phyloP scores from a whole-genome alignment of 2,329 filamentous ascomycete species.

The Phialophora tarda region DNA sequence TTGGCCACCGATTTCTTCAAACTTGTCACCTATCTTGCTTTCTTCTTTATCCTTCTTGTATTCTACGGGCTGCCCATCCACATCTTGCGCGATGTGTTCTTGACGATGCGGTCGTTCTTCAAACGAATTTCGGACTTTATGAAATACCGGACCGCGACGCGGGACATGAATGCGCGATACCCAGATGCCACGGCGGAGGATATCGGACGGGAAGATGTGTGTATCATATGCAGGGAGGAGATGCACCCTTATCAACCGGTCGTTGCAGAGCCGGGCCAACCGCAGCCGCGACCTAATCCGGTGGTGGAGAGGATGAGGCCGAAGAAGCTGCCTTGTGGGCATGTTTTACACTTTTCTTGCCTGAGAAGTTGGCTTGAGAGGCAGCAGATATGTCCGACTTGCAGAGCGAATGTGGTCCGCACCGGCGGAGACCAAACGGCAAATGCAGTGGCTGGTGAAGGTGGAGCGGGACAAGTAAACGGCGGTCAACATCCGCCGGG shows the following conservation, averaged over 20 bases:
- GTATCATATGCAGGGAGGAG: slow-evolving; percentile 95
- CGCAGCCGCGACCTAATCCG: slow-evolving; percentile 42
- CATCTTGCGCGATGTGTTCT: slow-evolving; percentile 92
- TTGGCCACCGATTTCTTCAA: slow-evolving; percentile 89
- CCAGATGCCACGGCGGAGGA: slow-evolving; percentile 89
- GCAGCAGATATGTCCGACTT: slow-evolving; percentile 96
- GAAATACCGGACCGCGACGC: slow-evolving; percentile 86
- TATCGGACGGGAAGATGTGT: slow-evolving; percentile 83
- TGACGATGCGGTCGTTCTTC: slow-evolving; percentile 89
- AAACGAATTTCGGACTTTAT: slow-evolving; percentile 88
- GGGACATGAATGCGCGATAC: slow-evolving; percentile 90
- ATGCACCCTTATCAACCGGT: slow-evolving; percentile 80
- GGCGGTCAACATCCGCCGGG: slow-evolving; percentile 41
- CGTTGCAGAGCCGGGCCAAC: slow-evolving; percentile 46
- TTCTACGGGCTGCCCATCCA: slow-evolving; percentile 97
- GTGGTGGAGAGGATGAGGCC: slow-evolving; percentile 82
- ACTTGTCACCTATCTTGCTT: slow-evolving; percentile 83
- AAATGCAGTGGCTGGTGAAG: slow-evolving; percentile 39
- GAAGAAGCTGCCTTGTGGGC: slow-evolving; percentile 95
- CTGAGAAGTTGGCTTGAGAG: slow-evolving; percentile 96
- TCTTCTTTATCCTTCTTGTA: slow-evolving; percentile 89
- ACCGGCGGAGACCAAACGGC: slow-evolving; percentile 40
- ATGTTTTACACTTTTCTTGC: slow-evolving; percentile 92
- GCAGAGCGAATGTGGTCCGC: slow-evolving; percentile 75
- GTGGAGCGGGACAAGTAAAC: slow-evolving; percentile 35